phyloP scores from a whole-genome alignment of 257 asterid species.

The Marsdenia floribunda region DNA sequence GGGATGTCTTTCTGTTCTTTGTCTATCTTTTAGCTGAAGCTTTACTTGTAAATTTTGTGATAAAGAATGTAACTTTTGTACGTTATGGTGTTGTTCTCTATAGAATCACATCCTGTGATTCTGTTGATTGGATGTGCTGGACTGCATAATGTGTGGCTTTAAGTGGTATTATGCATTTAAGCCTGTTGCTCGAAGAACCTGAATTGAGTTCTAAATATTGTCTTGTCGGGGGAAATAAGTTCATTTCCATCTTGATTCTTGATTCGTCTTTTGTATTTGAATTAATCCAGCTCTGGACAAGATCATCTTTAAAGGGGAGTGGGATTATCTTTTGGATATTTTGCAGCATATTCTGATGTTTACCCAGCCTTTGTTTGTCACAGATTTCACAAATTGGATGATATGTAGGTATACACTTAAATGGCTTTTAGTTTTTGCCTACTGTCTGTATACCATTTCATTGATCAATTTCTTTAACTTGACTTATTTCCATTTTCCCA shows the following conservation, averaged over 20 bases:
- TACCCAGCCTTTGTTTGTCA: constrained; percentile 84
- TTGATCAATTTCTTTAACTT: not conserved
- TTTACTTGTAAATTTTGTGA: not conserved
- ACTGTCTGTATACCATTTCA: not conserved
- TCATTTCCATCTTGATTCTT: not conserved
- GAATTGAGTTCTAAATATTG: not conserved
- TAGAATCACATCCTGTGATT: not conserved
- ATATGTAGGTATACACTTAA: constrained; percentile 41
- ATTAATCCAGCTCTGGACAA: constrained; percentile 37
- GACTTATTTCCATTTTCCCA: too few species aligned
- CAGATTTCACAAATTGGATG: constrained; percentile 42
- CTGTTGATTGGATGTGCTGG: not conserved
- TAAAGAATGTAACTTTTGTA: not conserved
- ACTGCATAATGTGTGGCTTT: not conserved
- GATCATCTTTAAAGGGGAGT: constrained; percentile 79
- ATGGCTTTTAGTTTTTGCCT: not conserved
- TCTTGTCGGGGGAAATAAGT: not conserved
- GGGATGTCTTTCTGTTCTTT: not conserved
- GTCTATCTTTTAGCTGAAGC: not conserved
- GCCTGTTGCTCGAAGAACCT: not conserved
- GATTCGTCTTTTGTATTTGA: not conserved
- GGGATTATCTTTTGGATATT: constrained; percentile 70
- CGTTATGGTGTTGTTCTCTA: not conserved
- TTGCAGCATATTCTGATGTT: constrained; percentile 30
- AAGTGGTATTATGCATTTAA: not conserved